Base-by-base conservation (phyloP, 1,284 basidiomycete genomes). In the Sporisorium graminicola region DNA sequence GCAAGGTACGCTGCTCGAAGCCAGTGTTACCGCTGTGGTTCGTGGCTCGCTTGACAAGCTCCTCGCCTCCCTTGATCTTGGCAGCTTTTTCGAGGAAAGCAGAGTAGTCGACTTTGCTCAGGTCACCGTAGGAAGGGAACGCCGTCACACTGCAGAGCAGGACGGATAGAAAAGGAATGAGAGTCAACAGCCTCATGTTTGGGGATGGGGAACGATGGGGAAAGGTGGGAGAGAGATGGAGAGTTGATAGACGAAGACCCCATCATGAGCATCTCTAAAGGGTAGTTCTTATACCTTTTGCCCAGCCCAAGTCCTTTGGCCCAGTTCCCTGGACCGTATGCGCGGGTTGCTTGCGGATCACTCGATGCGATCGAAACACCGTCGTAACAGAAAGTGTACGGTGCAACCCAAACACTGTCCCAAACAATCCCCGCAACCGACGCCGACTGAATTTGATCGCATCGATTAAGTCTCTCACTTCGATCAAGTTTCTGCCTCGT, bases 61-160 rank as follows among this genome's bases (percentile, higher is more conserved):
- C 59, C n/a, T 57, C 18, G 46, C 73, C 72, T 35, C 40, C 61
- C 40, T 72, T 75, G 58, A 78, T 63, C 55, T 70, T 37, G 18
- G 59, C 65, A 31, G 65, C 67, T 47, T 55, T 58, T 33, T 78
- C 54, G 58, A 78, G 59, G 58, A 75, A 74, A 26, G 56, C 67
- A 43, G 66, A 58, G 56, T 78, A 70, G 53, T 74, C 59, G 29
- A 65, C 58, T 26, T 53, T 54, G 57, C 29, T 50, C 56, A 55
- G 51, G 46, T 66, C 56, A 43, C 46, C 65, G 35, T 60, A 78
- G 31, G 71, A 57, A 27, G 72, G 72, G 37, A 78, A 78, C 16
- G 75, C 75, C 55, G 66, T 40, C 20, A 53, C 75, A 9, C 62
- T 37, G 65, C 59, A 33, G 35, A 70, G 51, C 47, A 76, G 47